A percentile compares a stretch with the other conserved stretches of the same genome.
Evolutionary conservation across 345 rosid genomes (phyloP).

Genomic region (Citrus trifoliata): DNA sequence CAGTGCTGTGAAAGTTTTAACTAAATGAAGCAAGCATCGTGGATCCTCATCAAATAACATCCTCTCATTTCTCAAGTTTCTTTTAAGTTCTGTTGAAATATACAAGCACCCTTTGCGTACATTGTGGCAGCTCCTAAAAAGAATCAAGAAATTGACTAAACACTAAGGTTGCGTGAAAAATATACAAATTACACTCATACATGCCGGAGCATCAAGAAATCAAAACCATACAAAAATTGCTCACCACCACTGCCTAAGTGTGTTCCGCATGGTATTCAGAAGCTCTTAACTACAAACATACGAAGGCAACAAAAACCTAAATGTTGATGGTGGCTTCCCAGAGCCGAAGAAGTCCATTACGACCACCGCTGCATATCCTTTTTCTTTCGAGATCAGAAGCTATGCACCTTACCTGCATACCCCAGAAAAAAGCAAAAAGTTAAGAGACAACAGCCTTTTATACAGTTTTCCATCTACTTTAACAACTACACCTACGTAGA

Average conservation of each 20-base stretch:
- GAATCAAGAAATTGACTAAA: not conserved
- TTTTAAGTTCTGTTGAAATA: not conserved
- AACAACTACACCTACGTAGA: too few species aligned
- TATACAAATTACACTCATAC: not conserved
- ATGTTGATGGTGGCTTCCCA: constrained; percentile 99
- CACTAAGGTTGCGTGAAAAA: not conserved
- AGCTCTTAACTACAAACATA: not conserved
- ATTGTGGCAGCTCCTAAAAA: not conserved
- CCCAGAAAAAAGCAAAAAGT: not conserved
- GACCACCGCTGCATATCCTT: constrained; percentile 97
- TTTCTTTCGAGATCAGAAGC: constrained; percentile 97
- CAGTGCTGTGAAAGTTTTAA: too few species aligned
- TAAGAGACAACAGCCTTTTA: not conserved
- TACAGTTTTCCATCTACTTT: not conserved
- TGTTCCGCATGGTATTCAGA: not conserved
- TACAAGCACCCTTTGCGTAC: not conserved
- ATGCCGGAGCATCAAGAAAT: not conserved
- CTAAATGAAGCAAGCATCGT: too few species aligned
- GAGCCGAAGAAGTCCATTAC: constrained; percentile 87
- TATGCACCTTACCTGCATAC: constrained; percentile 81
- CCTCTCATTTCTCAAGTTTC: not conserved
- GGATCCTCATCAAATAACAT: not conserved
- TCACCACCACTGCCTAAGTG: not conserved
- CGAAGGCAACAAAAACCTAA: constrained; percentile 20
- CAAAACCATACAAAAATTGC: not conserved